Conservation (phyloP, 495 filamentous ascomycete genomes). For the Neurospora pannonica region DNA sequence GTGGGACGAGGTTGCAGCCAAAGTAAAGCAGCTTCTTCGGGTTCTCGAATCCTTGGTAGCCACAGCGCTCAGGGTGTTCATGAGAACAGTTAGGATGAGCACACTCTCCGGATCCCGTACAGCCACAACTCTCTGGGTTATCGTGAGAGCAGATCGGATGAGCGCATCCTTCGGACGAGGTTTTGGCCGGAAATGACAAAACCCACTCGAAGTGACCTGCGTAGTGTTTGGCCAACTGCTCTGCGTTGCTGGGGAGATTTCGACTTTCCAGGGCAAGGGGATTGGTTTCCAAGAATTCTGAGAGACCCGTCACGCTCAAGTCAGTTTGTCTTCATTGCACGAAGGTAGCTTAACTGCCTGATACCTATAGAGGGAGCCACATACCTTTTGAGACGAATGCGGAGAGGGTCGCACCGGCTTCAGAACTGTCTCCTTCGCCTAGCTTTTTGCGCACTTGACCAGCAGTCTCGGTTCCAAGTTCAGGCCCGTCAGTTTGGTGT, state of each 20-base stretch:
- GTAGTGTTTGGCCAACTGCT: slow-evolving; percentile 38
- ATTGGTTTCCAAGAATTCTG: slow-evolving; percentile 7
- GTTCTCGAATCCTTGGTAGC: slow-evolving; percentile 11
- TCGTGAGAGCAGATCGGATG: slow-evolving; percentile 8
- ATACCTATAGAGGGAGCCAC: too few species aligned
- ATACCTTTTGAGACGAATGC: background rate
- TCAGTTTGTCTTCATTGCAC: background rate
- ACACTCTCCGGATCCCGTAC: slow-evolving; percentile 1
- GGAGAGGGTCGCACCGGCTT: background rate
- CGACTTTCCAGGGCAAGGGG: slow-evolving; percentile 25
- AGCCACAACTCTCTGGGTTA: slow-evolving; percentile 3
- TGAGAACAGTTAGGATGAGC: slow-evolving; percentile 7
- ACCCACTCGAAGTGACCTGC: slow-evolving; percentile 43
- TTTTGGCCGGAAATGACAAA: slow-evolving; percentile 23
- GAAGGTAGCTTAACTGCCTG: background rate
- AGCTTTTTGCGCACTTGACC: background rate
- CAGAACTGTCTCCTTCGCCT: background rate
- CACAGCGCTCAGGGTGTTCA: slow-evolving; percentile 7
- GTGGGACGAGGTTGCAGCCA: slow-evolving; percentile 36
- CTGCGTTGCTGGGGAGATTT: slow-evolving; percentile 23
- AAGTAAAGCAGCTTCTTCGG: slow-evolving; percentile 20
- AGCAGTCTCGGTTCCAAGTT: background rate
- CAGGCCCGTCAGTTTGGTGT: background rate
- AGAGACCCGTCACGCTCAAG: background rate
- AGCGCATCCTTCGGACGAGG: slow-evolving; percentile 6